These are phyloP conservation scores for Acanthochlamys bracteata DNA, from an alignment of 106 monocot species.

Conservation along the genomic window DNA sequence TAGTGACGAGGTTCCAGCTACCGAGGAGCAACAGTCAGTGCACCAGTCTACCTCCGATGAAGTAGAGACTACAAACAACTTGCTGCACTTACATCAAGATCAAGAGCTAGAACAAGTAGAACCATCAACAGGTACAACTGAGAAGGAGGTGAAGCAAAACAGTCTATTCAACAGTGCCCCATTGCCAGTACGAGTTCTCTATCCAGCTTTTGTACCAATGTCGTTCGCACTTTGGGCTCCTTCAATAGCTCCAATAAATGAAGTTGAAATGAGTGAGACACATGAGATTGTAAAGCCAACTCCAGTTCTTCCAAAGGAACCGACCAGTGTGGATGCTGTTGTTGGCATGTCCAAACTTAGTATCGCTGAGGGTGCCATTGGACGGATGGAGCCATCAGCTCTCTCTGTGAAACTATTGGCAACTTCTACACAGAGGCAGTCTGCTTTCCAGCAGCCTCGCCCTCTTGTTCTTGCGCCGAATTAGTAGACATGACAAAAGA, in stretches of 20 bases:
- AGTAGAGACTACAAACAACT: conserved; percentile 11
- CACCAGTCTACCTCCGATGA: conserved; percentile 13
- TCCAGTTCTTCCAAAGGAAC: conserved; percentile 38
- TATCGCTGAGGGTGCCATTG: conserved; percentile 23
- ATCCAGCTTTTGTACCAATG: conserved; percentile 27
- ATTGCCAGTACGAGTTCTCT: conserved; percentile 13
- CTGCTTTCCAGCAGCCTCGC: conserved; percentile 36
- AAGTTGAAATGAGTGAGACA: conserved; percentile 9
- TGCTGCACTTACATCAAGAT: conserved; percentile 13
- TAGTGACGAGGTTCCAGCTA: conserved; percentile 18
- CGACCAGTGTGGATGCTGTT: conserved; percentile 30
- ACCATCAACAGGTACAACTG: not conserved
- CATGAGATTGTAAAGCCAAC: conserved; percentile 56
- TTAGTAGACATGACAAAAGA: too few relatives aligned
- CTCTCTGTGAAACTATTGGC: conserved; percentile 46
- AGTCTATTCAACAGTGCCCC: conserved; percentile 5
- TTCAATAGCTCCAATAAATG: conserved; percentile 4
- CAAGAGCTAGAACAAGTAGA: conserved; percentile 14
- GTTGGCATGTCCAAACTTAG: conserved; percentile 50
- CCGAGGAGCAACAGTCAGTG: conserved; percentile 19
- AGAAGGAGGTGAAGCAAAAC: conserved; percentile 3
- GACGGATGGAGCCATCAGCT: conserved; percentile 28
- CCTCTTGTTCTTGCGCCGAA: too few relatives aligned
- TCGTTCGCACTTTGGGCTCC: conserved; percentile 42
- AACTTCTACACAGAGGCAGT: conserved; percentile 33